phyloP scores from a whole-genome alignment of 2,329 filamentous ascomycete species.

The Truncatella angustata region DNA sequence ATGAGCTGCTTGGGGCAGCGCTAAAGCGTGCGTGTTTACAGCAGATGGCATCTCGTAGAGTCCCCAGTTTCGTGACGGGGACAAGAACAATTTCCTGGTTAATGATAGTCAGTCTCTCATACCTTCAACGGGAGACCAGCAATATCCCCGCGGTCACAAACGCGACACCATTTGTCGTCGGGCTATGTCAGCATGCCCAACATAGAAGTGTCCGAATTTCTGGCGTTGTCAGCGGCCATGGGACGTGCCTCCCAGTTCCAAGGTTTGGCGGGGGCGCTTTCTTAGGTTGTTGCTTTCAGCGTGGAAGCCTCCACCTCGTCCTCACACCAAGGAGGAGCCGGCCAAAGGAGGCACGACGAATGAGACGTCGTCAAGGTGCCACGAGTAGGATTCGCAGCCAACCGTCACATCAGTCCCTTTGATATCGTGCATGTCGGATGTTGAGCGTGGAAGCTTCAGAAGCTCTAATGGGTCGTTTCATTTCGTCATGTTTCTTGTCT shows the following conservation, averaged over 20 bases:
- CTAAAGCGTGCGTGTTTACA: neutral
- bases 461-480: neutral
- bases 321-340: neutral
- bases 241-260: neutral
- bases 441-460: neutral
- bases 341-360: slow-evolving; percentile 28
- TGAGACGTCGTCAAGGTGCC: slow-evolving; percentile 34
- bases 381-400: slow-evolving; percentile 29
- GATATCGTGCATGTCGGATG: neutral
- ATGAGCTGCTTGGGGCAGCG: neutral
- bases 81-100: too few species aligned
- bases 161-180: too few species aligned
- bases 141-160: too few species aligned
- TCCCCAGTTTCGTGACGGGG: too few species aligned
- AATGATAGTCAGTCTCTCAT: too few species aligned
- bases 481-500: neutral
- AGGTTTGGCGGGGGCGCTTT: neutral
- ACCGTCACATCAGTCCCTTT: neutral
- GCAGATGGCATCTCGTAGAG: too few species aligned
- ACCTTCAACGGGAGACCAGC: too few species aligned
- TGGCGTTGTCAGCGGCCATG: neutral
- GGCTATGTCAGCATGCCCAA: too few species aligned
- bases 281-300: neutral
- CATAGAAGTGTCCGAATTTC: neutral
- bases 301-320: neutral